Evolutionary conservation across 2,329 filamentous ascomycete genomes (phyloP), one percentile per base, ranked within the genome.

Genomic region (Aspergillus tubingensis): DNA sequence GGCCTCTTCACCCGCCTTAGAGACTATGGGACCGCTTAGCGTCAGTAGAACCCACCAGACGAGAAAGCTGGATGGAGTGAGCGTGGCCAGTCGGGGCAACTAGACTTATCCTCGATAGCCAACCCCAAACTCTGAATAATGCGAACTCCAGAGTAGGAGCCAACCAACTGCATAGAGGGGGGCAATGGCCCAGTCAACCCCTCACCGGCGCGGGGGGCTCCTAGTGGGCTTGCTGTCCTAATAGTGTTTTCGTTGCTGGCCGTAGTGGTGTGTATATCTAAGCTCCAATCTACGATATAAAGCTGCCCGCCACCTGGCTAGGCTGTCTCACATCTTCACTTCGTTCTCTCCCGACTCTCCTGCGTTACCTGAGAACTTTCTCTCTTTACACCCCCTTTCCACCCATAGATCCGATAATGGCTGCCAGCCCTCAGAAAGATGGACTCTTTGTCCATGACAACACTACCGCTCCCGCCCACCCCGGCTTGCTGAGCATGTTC

Each of bases 401-500:
- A 36, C 11, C 10, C 3, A 36, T 13, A 36, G 32, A 15, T 11
- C 32, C 32, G 5, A 67, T 48, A 61, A 78, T 76, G 73, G 72
- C 74, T 66, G 71, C 70, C 60, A 71, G 66, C 55, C 74, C 75
- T 8, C 64, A 77, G 54, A 68, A 70, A 25, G 77, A 60, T 82
- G 85, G 59, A 74, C 74, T 65, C 32, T 89, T 89, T 70, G 76
- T 77, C 64, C 86, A 87, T 70, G 76, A 86, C 69, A 86, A 83
- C 71, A 87, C 83, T 13, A 73, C 79, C 27, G 65, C 80, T n/a
- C 77, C 79, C 1, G 67, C 71, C 25, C 71, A 76, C 51, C 72
- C 72, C 13, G 81, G 83, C 48, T 82, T 91, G 60, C 73, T 91
- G 71, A 82, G 85, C 36, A 82, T 90, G 60, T 89, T 91, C 77